phyloP scores from a whole-genome alignment of 352 stramenopile species.

The Thalassiosira sp. region DNA sequence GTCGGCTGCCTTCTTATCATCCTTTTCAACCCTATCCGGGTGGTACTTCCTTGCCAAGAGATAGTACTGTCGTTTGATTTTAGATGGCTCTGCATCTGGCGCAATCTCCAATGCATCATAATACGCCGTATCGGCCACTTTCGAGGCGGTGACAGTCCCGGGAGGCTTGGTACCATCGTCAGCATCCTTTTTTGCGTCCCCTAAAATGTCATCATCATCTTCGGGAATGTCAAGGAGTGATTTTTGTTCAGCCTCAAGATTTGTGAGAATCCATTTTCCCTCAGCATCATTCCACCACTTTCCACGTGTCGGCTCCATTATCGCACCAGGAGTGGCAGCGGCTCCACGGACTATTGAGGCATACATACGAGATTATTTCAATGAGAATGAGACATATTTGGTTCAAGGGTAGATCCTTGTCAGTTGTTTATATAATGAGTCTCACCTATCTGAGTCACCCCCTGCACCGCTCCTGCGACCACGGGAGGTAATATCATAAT shows the following conservation, averaged over 20 bases:
- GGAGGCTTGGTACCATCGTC: conserved; percentile 33
- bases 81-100: conserved; percentile 67
- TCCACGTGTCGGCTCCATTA: conserved; percentile 62
- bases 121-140: conserved; percentile 79
- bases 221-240: conserved; percentile 54
- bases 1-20: conserved; percentile 71
- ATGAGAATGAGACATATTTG: neutral
- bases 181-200: conserved; percentile 47
- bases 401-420: too few relatives aligned
- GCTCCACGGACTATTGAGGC: conserved; percentile 49
- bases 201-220: conserved; percentile 76
- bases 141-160: conserved; percentile 19
- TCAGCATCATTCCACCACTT: conserved; percentile 85
- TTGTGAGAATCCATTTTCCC: conserved; percentile 75
- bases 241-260: conserved; percentile 71
- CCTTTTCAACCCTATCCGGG: conserved; percentile 72
- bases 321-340: conserved; percentile 49
- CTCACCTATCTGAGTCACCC: conserved; percentile 34
- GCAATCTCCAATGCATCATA: conserved; percentile 77
- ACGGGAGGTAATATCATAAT: neutral
- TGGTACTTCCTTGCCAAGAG: conserved; percentile 80
- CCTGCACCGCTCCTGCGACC: conserved; percentile 37
- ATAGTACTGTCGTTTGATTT: conserved; percentile 86
- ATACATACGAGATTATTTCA: neutral
- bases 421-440: neutral